Percentiles rank a stretch among this genome's conserved stretches.
Conservation (phyloP, 2,329 filamentous ascomycete species). For the Aspergillus hiratsukae region DNA sequence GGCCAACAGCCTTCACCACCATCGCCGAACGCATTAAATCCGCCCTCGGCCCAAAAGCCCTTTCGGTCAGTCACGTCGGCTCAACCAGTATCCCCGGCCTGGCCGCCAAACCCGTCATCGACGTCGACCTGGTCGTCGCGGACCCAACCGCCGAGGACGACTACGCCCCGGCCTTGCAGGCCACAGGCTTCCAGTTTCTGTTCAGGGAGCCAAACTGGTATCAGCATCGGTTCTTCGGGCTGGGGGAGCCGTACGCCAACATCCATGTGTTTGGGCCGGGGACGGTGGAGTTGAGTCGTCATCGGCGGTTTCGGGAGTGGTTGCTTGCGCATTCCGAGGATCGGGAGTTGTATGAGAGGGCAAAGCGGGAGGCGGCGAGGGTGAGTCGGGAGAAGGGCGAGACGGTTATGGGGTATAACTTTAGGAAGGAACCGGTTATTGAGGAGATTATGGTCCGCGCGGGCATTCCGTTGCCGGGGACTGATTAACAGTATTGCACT, state of each 20-base stretch:
- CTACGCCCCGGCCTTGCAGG: slow-evolving; percentile 44
- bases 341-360: slow-evolving; percentile 35
- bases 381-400: slow-evolving; percentile 29
- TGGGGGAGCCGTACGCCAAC: slow-evolving; percentile 39
- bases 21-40: slow-evolving; percentile 16
- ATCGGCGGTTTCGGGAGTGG: slow-evolving; percentile 46
- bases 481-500: not conserved
- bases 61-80: slow-evolving; percentile 45
- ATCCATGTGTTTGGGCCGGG: slow-evolving; percentile 48
- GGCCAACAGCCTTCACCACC: slow-evolving; percentile 16
- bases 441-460: slow-evolving; percentile 35
- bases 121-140: slow-evolving; percentile 48
- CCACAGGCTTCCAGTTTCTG: slow-evolving; percentile 44
- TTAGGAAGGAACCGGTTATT: slow-evolving; percentile 40
- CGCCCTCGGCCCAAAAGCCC: slow-evolving; percentile 17
- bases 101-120: slow-evolving; percentile 50
- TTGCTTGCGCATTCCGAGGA: slow-evolving; percentile 38
- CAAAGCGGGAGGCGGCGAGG: slow-evolving; percentile 36
- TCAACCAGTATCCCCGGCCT: slow-evolving; percentile 50
- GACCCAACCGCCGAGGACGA: slow-evolving; percentile 39
- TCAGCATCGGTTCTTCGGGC: slow-evolving; percentile 46
- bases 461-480: not conserved
- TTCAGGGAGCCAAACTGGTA: slow-evolving; percentile 46
- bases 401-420: slow-evolving; percentile 37
- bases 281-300: slow-evolving; percentile 41